Conservation (phyloP, 176 grass and related monocot species). For the Paspalum vaginatum region DNA sequence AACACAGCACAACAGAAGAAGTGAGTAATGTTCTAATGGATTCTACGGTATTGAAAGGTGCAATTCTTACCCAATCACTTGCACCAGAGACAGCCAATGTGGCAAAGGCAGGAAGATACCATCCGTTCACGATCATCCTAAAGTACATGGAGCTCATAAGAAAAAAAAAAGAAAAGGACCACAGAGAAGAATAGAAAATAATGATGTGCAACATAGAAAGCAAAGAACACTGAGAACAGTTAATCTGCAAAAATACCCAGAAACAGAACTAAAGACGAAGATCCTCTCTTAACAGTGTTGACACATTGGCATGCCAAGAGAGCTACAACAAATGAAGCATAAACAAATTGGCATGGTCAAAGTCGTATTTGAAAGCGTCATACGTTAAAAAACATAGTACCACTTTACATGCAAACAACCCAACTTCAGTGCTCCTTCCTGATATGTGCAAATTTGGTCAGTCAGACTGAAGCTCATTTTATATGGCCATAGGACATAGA, state of each 20-base stretch:
- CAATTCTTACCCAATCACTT: constrained; percentile 87
- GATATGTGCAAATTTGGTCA: constrained; percentile 4
- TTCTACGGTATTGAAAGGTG: constrained; percentile 20
- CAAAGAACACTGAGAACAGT: neutral
- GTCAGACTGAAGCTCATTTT: neutral
- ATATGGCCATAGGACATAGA: neutral
- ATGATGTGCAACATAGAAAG: constrained; percentile 15
- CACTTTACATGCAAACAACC: neutral
- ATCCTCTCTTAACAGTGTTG: constrained; percentile 1
- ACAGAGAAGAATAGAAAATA: constrained; percentile 7
- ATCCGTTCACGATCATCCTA: constrained; percentile 92
- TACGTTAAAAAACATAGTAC: no score
- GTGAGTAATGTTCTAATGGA: constrained; percentile 27
- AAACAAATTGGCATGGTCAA: neutral
- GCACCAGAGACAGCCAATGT: constrained; percentile 74
- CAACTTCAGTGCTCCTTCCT: constrained; percentile 2
- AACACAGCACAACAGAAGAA: constrained; percentile 8
- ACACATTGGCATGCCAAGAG: neutral
- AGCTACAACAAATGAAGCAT: neutral
- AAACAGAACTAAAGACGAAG: neutral
- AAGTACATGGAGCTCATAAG: constrained; percentile 32
- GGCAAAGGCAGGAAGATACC: constrained; percentile 94
- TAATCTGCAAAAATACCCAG: constrained; percentile 8
- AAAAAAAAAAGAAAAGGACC: constrained; percentile 9
- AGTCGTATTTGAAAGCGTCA: no score